Base-by-base conservation (phyloP, 129 eudicot genomes). In the Flaveria sonorensis region DNA sequence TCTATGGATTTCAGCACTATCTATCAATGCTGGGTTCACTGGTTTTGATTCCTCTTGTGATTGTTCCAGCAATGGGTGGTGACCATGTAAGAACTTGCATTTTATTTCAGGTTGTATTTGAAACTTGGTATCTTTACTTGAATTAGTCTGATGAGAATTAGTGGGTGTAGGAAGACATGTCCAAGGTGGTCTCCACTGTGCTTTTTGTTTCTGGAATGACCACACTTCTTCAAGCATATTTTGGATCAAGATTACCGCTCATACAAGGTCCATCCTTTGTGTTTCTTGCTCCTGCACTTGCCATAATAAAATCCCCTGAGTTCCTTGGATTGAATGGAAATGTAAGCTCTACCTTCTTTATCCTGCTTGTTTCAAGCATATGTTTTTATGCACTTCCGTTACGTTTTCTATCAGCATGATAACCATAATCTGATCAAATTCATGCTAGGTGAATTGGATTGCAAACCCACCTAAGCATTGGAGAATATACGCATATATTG, bases 11-110 rank as follows among this genome's bases (percentile, higher is more conserved):
- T 59, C 98, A 94, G 66, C 98, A 94, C 78, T 91, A 85, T 74
- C 73, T 94, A 30, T 94, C 98, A 14, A 94, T 91, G 61, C 42
- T 94, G 86, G 97, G 97, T 30, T 91, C 98, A n/a, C 61, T 94
- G 84, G 84, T 94, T 60, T 83, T 94, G 11, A 85, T 94, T 67
- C 98, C 98, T 32, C 97, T 94, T 26, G 97, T 94, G 48, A 89
- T 94, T 57, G 97, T 94, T 80, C 97, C 98, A 43, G 97, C 94
- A 65, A 94, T 94, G 98, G 98, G 98, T 71, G 98, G 98, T 67
- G 82, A 84, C 74, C 77, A 87, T 84, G 98, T 94, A 86, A 94
- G 98, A 71, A 56, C 71, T 76, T 78, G 62, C 50, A 59, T 43
- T 75, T 70, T 8, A 12, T 75, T 67, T 62, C 43, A 46, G 10